Conservation (phyloP, 2,329 filamentous ascomycete species). For the Graphilbum ipis-grandicollis region DNA sequence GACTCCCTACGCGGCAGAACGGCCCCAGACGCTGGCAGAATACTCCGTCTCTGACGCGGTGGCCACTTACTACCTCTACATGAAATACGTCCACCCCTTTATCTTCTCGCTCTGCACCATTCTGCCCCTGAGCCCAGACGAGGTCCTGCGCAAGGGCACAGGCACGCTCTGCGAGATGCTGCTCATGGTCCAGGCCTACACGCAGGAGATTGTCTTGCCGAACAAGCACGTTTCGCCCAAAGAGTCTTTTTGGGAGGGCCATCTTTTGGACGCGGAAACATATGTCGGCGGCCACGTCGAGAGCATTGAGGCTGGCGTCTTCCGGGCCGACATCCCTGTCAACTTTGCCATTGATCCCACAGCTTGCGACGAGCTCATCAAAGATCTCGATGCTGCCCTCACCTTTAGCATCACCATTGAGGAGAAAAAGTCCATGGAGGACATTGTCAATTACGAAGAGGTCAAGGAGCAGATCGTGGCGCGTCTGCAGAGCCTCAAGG, state of each 20-base stretch:
- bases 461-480: conserved; percentile 68
- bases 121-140: conserved; percentile 80
- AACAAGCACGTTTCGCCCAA: conserved; percentile 90
- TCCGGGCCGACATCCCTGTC: conserved; percentile 85
- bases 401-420: conserved; percentile 75
- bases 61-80: conserved; percentile 96
- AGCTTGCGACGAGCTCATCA: conserved; percentile 76
- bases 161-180: conserved; percentile 99
- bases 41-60: conserved; percentile 99
- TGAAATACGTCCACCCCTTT: conserved; percentile 99
- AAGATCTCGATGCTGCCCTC: conserved; percentile 74
- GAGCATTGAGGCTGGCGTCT: conserved; percentile 96
- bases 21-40: conserved; percentile 85
- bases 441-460: conserved; percentile 67
- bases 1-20: conserved; percentile 79
- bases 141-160: conserved; percentile 85
- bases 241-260: conserved; percentile 92
- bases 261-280: conserved; percentile 89
- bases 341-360: conserved; percentile 81
- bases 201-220: conserved; percentile 78
- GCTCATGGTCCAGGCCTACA: conserved; percentile 94
- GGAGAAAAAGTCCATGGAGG: conserved; percentile 66
- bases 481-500: conserved; percentile 53
- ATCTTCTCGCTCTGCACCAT: conserved; percentile 98
- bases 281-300: conserved; percentile 98